A percentile compares a stretch with the other conserved stretches of the same genome.
phyloP scores from a whole-genome alignment of 2,329 filamentous ascomycete genomes.

The Colletotrichum caudatum region DNA sequence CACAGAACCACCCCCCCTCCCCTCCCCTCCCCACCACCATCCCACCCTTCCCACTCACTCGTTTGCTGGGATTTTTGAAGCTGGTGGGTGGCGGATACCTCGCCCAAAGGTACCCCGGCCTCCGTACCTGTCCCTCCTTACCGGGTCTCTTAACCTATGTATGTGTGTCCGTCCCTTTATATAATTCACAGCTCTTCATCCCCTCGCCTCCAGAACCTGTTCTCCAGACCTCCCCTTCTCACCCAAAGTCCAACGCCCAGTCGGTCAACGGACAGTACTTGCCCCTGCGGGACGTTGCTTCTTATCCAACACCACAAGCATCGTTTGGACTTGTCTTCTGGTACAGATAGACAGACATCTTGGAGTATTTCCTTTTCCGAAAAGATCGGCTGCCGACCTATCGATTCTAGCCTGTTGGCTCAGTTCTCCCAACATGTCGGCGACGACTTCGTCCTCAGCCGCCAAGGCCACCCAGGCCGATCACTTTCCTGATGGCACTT shows the following conservation, averaged over 20 bases:
- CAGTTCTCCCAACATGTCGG: conserved; percentile 32
- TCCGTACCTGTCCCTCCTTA: conserved; percentile 37
- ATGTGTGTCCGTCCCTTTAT: conserved; percentile 33
- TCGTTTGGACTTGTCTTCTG: conserved; percentile 31
- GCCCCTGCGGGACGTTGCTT: conserved; percentile 21
- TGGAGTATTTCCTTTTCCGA: conserved; percentile 19
- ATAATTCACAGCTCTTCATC: conserved; percentile 33
- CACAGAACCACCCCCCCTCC: conserved; percentile 33
- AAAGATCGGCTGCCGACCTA: conserved; percentile 1
- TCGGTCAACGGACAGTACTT: conserved; percentile 11
- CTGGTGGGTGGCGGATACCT: conserved; percentile 41
- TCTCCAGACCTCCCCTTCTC: conserved; percentile 23
- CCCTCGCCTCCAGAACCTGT: background rate
- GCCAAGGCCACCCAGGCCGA: conserved; percentile 54
- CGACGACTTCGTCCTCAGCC: conserved; percentile 52
- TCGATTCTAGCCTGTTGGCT: conserved; percentile 15
- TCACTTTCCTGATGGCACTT: conserved; percentile 65
- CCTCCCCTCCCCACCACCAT: conserved; percentile 37
- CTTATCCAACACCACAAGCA: conserved; percentile 13
- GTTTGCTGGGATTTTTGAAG: conserved; percentile 41
- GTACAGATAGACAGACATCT: conserved; percentile 12
- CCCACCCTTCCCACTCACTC: conserved; percentile 40
- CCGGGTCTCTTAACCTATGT: conserved; percentile 31
- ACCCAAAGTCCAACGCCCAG: conserved; percentile 22
- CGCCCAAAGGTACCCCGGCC: conserved; percentile 41